Percentiles rank a stretch among this genome's conserved stretches.
Evolutionary conservation across 805 yeast genomes (phyloP).

Genomic region (Candida argentea): DNA sequence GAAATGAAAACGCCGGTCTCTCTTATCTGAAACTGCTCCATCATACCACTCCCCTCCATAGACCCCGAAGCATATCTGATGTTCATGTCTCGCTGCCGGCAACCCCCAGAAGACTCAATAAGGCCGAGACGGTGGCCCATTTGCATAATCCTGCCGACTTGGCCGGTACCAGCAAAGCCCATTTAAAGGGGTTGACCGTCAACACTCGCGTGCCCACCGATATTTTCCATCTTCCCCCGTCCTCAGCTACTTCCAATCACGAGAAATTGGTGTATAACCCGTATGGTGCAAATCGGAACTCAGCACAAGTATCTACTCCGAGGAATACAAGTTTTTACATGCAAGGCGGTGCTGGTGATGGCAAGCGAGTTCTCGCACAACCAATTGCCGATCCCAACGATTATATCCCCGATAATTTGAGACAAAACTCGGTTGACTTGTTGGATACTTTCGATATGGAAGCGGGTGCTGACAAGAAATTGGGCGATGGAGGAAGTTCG

Average conservation of each 20-base stretch:
- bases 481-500: constrained; percentile 70
- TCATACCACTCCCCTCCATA: constrained; percentile 3
- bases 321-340: constrained; percentile 15
- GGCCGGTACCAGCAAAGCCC: constrained; percentile 5
- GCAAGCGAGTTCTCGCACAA: constrained; percentile 41
- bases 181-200: constrained; percentile 1
- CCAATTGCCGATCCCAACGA: constrained; percentile 62
- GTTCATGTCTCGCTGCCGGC: too few relatives aligned
- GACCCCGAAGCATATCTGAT: too few relatives aligned
- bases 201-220: too few relatives aligned
- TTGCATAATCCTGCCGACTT: too few relatives aligned
- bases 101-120: constrained; percentile 8
- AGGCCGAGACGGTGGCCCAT: constrained; percentile 29
- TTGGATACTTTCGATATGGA: constrained; percentile 45
- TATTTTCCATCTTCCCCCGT: constrained; percentile 2
- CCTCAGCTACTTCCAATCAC: constrained; percentile 2
- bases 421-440: constrained; percentile 38
- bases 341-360: constrained; percentile 25
- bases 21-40: constrained; percentile 2
- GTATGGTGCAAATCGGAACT: constrained; percentile 40
- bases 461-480: constrained; percentile 25
- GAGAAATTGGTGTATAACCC: constrained; percentile 55
- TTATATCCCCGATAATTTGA: constrained; percentile 43
- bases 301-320: constrained; percentile 12
- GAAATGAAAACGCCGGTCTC: constrained; percentile 4